Base-by-base conservation (phyloP, 2,329 filamentous ascomycete species). In the Grosmannia clavigera region DNA sequence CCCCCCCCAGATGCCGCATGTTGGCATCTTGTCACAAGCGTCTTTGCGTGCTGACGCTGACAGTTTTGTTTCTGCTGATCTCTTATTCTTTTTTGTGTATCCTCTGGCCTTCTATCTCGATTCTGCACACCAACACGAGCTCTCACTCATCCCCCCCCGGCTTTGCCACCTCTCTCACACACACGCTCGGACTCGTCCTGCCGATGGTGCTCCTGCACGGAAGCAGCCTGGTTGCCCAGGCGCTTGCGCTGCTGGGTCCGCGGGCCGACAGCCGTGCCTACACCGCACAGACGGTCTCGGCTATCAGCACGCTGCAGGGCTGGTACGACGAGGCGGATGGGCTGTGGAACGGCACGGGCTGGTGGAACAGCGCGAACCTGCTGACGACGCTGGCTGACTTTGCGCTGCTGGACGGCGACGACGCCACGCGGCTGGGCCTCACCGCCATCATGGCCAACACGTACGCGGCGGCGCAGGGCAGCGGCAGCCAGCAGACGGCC, bases 281-380 rank as follows among this genome's bases (percentile, higher is more conserved):
- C 65, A 66, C 69, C 11, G 63, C 64, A 16, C 65, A 72, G 58
- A 66, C 75, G 3, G 65, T 67, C 3, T 59, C 65, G 19, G 71
- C 72, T 6, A 72, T 75, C 50, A 64, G 71, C 43, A 68, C 75
- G 6, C 74, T 88, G 1, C 83, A 87, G 65, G 29, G 16, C 31
- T 88, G 81, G 79, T 88, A 88, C 69, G 79, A 85, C 66, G 61
- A 70, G 3, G 67, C 68, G 5, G 82, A 77, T 1, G 86, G 87
- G 3, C 73, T 87, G 14, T 90, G 84, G 83, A 72, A 81, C 59
- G 78, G 79, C 0, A 77, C 79, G 9, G 78, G 79, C n/a, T 90
- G 87, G 87, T 90, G 87, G 87, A 88, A 89, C 67, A 79, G 80
- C 58, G 87, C 81, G 53, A 90, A 88, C 67, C 78, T 78, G 61